phyloP scores from a whole-genome alignment of 1,139 yeast genomes.

The Hemisphaericaspora xylofermentans region DNA sequence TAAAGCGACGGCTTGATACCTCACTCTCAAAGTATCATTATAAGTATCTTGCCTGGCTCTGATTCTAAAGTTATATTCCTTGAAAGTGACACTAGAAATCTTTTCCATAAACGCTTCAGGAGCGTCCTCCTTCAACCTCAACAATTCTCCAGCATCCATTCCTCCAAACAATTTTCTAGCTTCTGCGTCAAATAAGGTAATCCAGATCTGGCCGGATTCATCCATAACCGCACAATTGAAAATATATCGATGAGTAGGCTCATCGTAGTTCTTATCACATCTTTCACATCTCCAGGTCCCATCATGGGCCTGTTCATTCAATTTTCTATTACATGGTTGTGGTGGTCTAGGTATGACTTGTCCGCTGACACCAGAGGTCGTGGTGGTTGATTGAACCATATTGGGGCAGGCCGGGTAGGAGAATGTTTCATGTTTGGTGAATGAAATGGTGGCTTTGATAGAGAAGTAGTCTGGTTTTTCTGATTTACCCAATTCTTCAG shows the following conservation, averaged over 20 bases:
- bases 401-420: slow-evolving; percentile 89
- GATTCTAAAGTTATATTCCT: slow-evolving; percentile 70
- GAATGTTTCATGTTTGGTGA: slow-evolving; percentile 69
- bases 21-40: slow-evolving; percentile 73
- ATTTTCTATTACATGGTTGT: slow-evolving; percentile 71
- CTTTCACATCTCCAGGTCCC: slow-evolving; percentile 92
- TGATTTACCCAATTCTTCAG: slow-evolving; percentile 67
- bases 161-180: slow-evolving; percentile 75
- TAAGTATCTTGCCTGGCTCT: slow-evolving; percentile 83
- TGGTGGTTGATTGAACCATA: slow-evolving; percentile 24
- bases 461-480: slow-evolving; percentile 79
- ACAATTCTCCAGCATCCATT: slow-evolving; percentile 65
- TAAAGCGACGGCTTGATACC: slow-evolving; percentile 65
- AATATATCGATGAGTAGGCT: slow-evolving; percentile 79
- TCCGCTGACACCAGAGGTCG: not conserved
- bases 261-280: slow-evolving; percentile 67
- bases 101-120: slow-evolving; percentile 48
- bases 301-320: slow-evolving; percentile 66
- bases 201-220: slow-evolving; percentile 80
- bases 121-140: slow-evolving; percentile 46
- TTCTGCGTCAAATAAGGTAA: slow-evolving; percentile 82
- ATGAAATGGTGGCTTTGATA: slow-evolving; percentile 71
- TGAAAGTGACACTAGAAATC: slow-evolving; percentile 57
- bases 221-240: slow-evolving; percentile 73
- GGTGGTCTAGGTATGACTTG: slow-evolving; percentile 19